phyloP scores from a whole-genome alignment of 2,329 filamentous ascomycete species.

The Trichoderma hamatum region DNA sequence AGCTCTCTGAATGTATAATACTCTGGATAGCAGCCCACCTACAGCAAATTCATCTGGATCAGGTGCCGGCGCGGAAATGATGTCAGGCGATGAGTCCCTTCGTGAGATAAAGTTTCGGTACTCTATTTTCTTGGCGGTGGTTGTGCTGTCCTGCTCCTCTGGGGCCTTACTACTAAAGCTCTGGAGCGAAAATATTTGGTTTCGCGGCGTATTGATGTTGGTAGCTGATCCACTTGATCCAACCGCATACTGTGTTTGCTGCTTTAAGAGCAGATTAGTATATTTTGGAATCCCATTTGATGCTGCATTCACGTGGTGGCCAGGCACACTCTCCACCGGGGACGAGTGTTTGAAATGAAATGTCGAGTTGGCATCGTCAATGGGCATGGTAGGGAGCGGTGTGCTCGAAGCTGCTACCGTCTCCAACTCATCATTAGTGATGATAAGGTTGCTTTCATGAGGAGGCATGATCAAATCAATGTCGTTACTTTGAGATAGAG shows the following conservation, averaged over 20 bases:
- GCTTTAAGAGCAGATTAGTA: constrained; percentile 7
- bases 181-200: constrained; percentile 34
- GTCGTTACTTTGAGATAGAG: constrained; percentile 32
- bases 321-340: constrained; percentile 46
- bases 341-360: constrained; percentile 41
- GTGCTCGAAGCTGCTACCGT: constrained; percentile 19
- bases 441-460: constrained; percentile 30
- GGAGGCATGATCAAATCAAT: constrained; percentile 35
- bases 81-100: constrained; percentile 30
- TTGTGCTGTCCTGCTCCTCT: constrained; percentile 23
- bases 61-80: constrained; percentile 20
- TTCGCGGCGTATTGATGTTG: constrained; percentile 43
- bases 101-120: not conserved
- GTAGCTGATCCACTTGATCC: constrained; percentile 41
- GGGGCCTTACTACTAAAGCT: constrained; percentile 32
- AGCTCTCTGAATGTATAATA: not conserved
- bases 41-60: not conserved
- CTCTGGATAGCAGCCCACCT: not conserved
- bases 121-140: constrained; percentile 3
- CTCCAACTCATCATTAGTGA: constrained; percentile 17
- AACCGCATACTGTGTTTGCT: constrained; percentile 15
- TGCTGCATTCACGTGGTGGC: constrained; percentile 35
- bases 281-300: constrained; percentile 29
- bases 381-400: constrained; percentile 29
- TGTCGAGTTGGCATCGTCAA: constrained; percentile 35